phyloP scores from a whole-genome alignment of 164 flowering plant species.

The Nelumbo lutea region DNA sequence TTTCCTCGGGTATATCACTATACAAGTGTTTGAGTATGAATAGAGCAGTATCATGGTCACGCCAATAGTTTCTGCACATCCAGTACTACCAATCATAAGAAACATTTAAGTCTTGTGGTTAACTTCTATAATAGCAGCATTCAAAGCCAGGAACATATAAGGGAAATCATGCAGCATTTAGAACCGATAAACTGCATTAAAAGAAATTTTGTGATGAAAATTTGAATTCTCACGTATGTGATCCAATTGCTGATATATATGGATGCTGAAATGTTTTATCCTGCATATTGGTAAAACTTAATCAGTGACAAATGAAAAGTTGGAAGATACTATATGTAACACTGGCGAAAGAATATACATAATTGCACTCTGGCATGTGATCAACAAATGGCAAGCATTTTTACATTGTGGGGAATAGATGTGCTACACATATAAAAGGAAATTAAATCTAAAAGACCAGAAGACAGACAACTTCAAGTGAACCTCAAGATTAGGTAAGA shows the following conservation, averaged over 20 bases:
- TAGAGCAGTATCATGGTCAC: conserved; percentile 89
- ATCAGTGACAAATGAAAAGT: neutral
- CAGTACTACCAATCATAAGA: neutral
- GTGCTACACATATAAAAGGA: too few species aligned
- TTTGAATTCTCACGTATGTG: conserved; percentile 75
- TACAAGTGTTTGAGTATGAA: conserved; percentile 84
- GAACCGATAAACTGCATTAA: neutral
- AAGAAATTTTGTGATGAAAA: neutral
- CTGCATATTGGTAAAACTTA: conserved; percentile 35
- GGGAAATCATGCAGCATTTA: neutral
- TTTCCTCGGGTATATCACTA: conserved; percentile 73
- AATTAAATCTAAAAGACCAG: too few species aligned
- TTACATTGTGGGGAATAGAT: neutral
- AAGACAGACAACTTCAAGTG: too few species aligned
- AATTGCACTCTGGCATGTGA: neutral
- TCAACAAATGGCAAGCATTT: neutral
- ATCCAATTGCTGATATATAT: conserved; percentile 69
- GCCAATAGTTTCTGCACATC: conserved; percentile 82
- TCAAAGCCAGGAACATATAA: too few species aligned
- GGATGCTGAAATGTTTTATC: conserved; percentile 91
- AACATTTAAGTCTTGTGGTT: neutral
- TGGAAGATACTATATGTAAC: neutral
- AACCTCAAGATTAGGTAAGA: too few species aligned
- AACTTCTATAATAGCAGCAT: too few species aligned
- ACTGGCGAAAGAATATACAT: neutral